Conservation (phyloP, 139 green algal species). For the Astrephomene gubernaculifera region DNA sequence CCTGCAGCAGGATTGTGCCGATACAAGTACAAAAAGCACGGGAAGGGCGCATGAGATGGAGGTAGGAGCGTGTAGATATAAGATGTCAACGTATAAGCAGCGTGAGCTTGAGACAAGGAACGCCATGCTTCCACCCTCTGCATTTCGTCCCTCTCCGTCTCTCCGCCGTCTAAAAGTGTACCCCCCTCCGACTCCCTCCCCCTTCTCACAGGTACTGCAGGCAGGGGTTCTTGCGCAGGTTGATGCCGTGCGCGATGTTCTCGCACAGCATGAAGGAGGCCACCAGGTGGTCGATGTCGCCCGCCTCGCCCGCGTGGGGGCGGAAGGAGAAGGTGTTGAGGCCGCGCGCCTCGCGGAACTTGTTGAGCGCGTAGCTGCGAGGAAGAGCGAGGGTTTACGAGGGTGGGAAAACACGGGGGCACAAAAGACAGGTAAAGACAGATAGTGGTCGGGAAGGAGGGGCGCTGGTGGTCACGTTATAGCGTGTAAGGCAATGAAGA, state of each 20-base stretch:
- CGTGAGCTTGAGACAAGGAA: too few species aligned
- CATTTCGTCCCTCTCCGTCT: neutral
- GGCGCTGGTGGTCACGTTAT: too few species aligned
- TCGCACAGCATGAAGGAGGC: constrained; percentile 92
- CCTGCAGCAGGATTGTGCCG: too few species aligned
- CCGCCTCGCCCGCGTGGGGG: constrained; percentile 83
- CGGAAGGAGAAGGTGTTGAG: constrained; percentile 95
- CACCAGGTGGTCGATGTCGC: constrained; percentile 97
- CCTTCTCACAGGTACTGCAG: constrained; percentile 68
- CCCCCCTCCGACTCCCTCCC: neutral
- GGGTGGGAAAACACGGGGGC: too few species aligned
- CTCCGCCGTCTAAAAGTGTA: neutral
- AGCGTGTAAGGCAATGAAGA: too few species aligned
- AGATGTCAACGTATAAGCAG: too few species aligned
- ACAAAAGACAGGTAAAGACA: too few species aligned
- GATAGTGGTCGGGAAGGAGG: too few species aligned
- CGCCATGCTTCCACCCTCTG: too few species aligned
- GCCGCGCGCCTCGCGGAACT: constrained; percentile 88
- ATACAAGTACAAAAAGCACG: too few species aligned
- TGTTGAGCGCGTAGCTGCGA: constrained; percentile 87
- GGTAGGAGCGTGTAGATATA: too few species aligned
- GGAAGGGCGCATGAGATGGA: too few species aligned
- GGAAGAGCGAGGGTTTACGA: neutral
- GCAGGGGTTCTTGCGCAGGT: constrained; percentile 94
- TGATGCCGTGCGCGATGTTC: constrained; percentile 99